Evolutionary conservation across 768 basidiomycete species (phyloP).

Genomic region (Mycena latifolia): DNA sequence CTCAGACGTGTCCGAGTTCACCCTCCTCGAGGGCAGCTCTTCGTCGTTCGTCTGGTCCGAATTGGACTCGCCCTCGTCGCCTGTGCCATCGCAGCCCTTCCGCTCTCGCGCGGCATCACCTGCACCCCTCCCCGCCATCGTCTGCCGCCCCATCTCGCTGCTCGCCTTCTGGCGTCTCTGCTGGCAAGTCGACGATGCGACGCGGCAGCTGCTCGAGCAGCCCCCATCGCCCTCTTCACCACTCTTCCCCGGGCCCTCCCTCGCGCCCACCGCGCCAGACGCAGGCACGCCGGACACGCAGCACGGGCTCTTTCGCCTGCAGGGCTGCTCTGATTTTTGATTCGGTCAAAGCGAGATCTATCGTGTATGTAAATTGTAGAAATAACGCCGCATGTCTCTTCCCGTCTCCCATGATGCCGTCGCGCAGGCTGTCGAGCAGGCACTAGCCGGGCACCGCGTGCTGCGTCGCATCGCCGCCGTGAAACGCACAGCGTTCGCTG

Average conservation of each 20-base stretch:
- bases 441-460: conserved; percentile 16
- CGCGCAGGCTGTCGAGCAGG: conserved; percentile 24
- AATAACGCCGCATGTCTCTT: background rate
- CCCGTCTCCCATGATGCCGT: background rate
- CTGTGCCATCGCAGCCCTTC: background rate
- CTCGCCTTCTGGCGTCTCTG: conserved; percentile 15
- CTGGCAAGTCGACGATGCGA: conserved; percentile 26
- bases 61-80: background rate
- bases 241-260: conserved; percentile 22
- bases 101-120: background rate
- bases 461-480: conserved; percentile 34
- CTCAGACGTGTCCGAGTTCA: conserved; percentile 15
- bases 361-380: too few species aligned
- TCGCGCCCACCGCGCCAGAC: background rate
- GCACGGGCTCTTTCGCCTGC: conserved; percentile 22
- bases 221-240: conserved; percentile 16
- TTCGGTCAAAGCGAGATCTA: too few species aligned
- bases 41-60: conserved; percentile 11
- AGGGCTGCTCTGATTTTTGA: background rate
- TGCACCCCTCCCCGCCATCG: too few species aligned
- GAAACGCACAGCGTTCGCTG: conserved; percentile 47
- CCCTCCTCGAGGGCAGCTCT: conserved; percentile 22
- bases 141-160: background rate
- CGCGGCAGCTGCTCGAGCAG: conserved; percentile 17
- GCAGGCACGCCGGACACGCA: conserved; percentile 3